A percentile compares a stretch with the other conserved stretches of the same genome.
phyloP scores from a whole-genome alignment of 495 filamentous ascomycete genomes.

The Thermochaetoides thermophila region DNA sequence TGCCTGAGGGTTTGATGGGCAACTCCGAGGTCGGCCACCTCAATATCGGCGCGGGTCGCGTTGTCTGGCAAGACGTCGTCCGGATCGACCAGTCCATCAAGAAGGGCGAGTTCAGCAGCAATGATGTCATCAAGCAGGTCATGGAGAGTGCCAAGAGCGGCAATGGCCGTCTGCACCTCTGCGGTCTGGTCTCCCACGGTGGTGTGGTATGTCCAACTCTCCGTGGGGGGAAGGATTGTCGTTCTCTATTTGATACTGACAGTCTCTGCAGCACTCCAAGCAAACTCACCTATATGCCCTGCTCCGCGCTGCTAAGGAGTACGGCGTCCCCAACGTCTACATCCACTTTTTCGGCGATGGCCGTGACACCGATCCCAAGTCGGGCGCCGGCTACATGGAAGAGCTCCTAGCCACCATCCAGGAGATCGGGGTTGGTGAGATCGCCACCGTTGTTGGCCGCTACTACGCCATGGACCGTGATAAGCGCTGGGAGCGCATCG shows the following conservation, averaged over 20 bases:
- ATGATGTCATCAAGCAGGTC: conserved; percentile 60
- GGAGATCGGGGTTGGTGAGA: conserved; percentile 71
- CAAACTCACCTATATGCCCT: conserved; percentile 83
- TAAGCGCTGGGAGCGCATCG: conserved; percentile 94
- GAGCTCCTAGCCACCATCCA: conserved; percentile 60
- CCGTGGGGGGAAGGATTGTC: neutral
- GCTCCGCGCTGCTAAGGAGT: conserved; percentile 75
- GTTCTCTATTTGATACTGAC: neutral
- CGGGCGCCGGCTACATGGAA: conserved; percentile 70
- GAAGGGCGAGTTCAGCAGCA: conserved; percentile 65
- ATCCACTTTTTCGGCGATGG: conserved; percentile 99
- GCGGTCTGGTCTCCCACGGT: conserved; percentile 82
- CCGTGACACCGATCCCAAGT: conserved; percentile 94
- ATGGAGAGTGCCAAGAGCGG: conserved; percentile 72
- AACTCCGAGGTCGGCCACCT: conserved; percentile 97
- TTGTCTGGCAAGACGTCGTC: conserved; percentile 98
- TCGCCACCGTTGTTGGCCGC: conserved; percentile 88
- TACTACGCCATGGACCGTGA: conserved; percentile 99
- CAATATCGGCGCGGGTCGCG: conserved; percentile 94
- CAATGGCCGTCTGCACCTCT: conserved; percentile 83
- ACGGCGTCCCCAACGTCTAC: conserved; percentile 75
- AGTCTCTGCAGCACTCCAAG: conserved; percentile 72
- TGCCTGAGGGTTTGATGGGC: conserved; percentile 95
- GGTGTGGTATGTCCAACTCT: conserved; percentile 45
- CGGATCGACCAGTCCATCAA: conserved; percentile 93